These are phyloP conservation scores for Blastobotrys illinoisensis DNA, from an alignment of 1,139 yeast species.

Conservation along the genomic window DNA sequence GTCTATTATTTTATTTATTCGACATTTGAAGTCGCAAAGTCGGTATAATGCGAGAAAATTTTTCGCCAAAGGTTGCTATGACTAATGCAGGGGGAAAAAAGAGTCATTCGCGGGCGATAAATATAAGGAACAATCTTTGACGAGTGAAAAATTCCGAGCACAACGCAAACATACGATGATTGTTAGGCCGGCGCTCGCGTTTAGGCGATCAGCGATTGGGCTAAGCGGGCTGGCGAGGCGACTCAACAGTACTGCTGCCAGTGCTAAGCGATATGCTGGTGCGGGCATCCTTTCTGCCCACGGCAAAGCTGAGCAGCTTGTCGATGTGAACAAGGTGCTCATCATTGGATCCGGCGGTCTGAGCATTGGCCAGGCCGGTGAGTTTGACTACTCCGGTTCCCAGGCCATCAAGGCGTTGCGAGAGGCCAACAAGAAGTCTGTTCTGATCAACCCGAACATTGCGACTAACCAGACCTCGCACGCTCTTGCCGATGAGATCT, in stretches of 20 bases:
- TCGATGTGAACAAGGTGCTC: slow-evolving; percentile 82
- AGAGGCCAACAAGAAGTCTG: slow-evolving; percentile 94
- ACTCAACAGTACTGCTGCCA: slow-evolving; percentile 3
- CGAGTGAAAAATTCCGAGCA: background rate
- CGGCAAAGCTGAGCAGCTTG: slow-evolving; percentile 50
- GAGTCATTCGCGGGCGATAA: background rate
- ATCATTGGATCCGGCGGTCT: slow-evolving; percentile 97
- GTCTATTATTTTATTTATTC: too few species aligned
- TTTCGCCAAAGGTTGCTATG: background rate
- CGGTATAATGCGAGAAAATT: background rate
- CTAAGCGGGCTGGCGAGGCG: background rate
- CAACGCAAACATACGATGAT: background rate
- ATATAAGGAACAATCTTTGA: background rate
- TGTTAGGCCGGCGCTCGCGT: background rate
- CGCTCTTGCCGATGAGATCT: slow-evolving; percentile 96
- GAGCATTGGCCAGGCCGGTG: slow-evolving; percentile 99
- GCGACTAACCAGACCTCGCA: slow-evolving; percentile 98
- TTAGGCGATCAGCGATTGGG: background rate
- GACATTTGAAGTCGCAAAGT: background rate
- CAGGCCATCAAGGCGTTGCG: slow-evolving; percentile 58
- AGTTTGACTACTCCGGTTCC: slow-evolving; percentile 74
- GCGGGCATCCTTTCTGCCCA: slow-evolving; percentile 49
- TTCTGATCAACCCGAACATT: slow-evolving; percentile 92
- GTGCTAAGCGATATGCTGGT: slow-evolving; percentile 40
- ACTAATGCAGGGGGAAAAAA: background rate